Base-by-base conservation (phyloP, 129 eudicot genomes). In the Rutidosis leptorrhynchoides region DNA sequence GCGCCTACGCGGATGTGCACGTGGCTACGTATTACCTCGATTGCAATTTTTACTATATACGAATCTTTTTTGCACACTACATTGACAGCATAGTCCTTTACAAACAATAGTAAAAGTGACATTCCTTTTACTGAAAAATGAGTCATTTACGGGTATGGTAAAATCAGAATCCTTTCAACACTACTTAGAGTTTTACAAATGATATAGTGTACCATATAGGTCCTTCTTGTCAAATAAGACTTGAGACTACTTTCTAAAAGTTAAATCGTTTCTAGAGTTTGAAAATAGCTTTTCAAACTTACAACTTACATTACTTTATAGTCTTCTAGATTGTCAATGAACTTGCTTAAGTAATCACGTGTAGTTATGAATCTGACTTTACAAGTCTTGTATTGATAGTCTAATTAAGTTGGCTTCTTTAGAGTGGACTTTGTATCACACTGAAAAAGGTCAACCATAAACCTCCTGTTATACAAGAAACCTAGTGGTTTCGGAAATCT, bases 251-350 rank as follows among this genome's bases (percentile, higher is more conserved):
- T 11, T 12, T 40, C n/a, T 40, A 40, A 12, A 40, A 15, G 5
- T 11, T 40, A 2, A 12, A 40, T 37, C 46, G 16, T 11, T 40
- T 40, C n/a, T 40, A 12, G 46, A 40, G 16, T 12, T 40, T 40
- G 46, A 40, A 12, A 40, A 0, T 37, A 40, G 46, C 16, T 37
- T 37, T 11, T 37, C 45, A 37, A 11, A 37, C 45, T 5, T 37
- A 37, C 45, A 37, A 37, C 16, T 37, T 37, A 11, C 45, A 37
- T 37, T 37, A 37, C 4, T 37, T 37, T 37, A 11, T 37, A 37
- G 45, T 49, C 57, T 51, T 51, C 57, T 51, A 51, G 58, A 37
- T 37, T 37, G 45, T 10, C 45, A 37, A 11, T 37, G 45, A 37
- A 37, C 16, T 37, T 37, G 45, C 16, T 40, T 40, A 40, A 1